phyloP scores from a whole-genome alignment of 73 alveolate genomes.

The Paraurostyla sp. region DNA sequence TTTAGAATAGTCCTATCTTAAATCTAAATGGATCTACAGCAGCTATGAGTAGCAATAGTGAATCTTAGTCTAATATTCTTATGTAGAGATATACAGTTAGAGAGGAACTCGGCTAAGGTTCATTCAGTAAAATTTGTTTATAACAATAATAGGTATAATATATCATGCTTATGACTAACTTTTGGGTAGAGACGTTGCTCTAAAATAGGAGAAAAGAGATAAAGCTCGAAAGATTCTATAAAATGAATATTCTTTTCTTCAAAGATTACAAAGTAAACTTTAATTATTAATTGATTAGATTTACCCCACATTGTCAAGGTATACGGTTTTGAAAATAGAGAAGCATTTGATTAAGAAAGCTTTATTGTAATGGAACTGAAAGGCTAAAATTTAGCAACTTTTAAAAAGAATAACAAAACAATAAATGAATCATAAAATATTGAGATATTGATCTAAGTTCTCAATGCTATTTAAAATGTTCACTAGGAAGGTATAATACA shows the following conservation, averaged over 20 bases:
- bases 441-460: conserved; percentile 76
- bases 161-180: conserved; percentile 74
- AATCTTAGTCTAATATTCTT: neutral
- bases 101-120: conserved; percentile 80
- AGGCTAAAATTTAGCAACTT: conserved; percentile 27
- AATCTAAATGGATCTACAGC: neutral
- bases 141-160: neutral
- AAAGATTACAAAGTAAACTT: conserved; percentile 49
- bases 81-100: neutral
- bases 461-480: conserved; percentile 72
- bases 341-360: neutral
- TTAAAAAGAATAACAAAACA: neutral
- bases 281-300: neutral
- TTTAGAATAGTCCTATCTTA: too few relatives aligned
- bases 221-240: conserved; percentile 64
- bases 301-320: neutral
- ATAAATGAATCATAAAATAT: conserved; percentile 39
- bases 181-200: conserved; percentile 64
- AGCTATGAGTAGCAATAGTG: neutral
- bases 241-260: conserved; percentile 72
- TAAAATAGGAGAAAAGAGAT: conserved; percentile 78
- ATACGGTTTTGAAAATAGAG: conserved; percentile 15
- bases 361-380: conserved; percentile 57
- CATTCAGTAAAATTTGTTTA: conserved; percentile 73
- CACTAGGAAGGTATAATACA: conserved; percentile 84